Evolutionary conservation across 768 basidiomycete genomes (phyloP).

Genomic region (Phylloporus sp.): DNA sequence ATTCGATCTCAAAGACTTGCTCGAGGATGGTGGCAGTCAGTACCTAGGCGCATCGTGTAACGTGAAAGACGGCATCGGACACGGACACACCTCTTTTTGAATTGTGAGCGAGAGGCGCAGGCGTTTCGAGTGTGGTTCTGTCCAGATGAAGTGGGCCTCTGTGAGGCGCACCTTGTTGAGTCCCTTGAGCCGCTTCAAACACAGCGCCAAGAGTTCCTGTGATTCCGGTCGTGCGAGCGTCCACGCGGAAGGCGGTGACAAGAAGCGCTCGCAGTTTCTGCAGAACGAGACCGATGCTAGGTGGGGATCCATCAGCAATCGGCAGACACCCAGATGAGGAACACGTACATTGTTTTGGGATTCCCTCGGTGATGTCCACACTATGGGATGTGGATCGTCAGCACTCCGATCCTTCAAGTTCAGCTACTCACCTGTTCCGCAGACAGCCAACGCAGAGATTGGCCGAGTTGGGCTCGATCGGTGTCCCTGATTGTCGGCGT

Average conservation of each 20-base stretch:
- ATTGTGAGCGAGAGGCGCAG: constrained; percentile 91
- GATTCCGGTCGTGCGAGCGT: constrained; percentile 83
- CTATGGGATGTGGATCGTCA: constrained; percentile 32
- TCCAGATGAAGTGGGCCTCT: constrained; percentile 99
- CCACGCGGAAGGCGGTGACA: constrained; percentile 89
- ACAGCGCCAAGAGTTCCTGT: constrained; percentile 88
- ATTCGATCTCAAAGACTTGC: constrained; percentile 96
- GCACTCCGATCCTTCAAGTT: not conserved
- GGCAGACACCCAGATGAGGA: not conserved
- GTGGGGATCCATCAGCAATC: constrained; percentile 4
- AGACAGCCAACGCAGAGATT: constrained; percentile 89
- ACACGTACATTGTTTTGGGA: constrained; percentile 86
- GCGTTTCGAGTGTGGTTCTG: constrained; percentile 95
- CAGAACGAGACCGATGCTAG: constrained; percentile 88
- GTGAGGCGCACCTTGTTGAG: constrained; percentile 91
- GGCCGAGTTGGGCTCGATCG: constrained; percentile 87
- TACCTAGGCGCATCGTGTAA: constrained; percentile 47
- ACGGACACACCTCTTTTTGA: constrained; percentile 82
- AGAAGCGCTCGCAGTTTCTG: constrained; percentile 92
- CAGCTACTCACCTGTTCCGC: constrained; percentile 69
- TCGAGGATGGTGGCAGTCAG: constrained; percentile 93
- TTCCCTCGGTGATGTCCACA: constrained; percentile 96
- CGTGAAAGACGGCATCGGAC: no score
- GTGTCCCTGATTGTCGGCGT: constrained; percentile 49
- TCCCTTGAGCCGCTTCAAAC: constrained; percentile 92